Evolutionary conservation across 495 filamentous ascomycete genomes (phyloP), one percentile per base, ranked within the genome.

Genomic region (Durotheca rogersii): DNA sequence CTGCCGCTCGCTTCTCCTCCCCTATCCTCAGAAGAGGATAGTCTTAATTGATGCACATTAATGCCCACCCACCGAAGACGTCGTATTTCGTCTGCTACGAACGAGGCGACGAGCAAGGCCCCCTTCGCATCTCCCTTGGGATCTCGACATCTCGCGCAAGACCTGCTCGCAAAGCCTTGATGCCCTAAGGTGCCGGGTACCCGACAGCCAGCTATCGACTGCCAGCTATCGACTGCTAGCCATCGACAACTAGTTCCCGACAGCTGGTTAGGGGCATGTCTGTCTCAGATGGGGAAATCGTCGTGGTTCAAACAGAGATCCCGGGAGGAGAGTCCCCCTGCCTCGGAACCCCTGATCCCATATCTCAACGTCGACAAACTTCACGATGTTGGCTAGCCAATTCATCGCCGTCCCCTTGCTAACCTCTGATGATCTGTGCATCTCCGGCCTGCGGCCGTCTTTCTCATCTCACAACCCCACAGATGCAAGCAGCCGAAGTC

Each of bases 401-500:
- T 48, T 43, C 48, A 45, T 45, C 32, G 42, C 15, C 12, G 32
- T 27, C 25, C 47, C 35, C 43, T 49, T 18, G 15, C 42, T 48
- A 34, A 58, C 48, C 45, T 43, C 18, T 37, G 51, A 51, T 46
- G 50, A 60, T 56, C 47, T n/a, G n/a, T n/a, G n/a, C 41, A 23
- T 25, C 25, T 30, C 35, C 43, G 16, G 41, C 40, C 50, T 58
- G 55, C 55, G 55, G 55, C 55, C 50, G 48, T 44, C 51, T 55
- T 33, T 32, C 49, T 46, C 38, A 40, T 36, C 51, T 47, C 47
- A 41, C 47, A n/a, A 55, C 56, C 56, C 55, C 55, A 53, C 56
- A 58, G n/a, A 60, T 60, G 56, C 51, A 51, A 16, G 36, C 20
- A 50, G 51, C 56, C 56, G 56, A 60, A 51, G 56, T 60, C 56